Evolutionary conservation across 2,329 filamentous ascomycete species (phyloP).

Genomic region (Exophiala mesophila): DNA sequence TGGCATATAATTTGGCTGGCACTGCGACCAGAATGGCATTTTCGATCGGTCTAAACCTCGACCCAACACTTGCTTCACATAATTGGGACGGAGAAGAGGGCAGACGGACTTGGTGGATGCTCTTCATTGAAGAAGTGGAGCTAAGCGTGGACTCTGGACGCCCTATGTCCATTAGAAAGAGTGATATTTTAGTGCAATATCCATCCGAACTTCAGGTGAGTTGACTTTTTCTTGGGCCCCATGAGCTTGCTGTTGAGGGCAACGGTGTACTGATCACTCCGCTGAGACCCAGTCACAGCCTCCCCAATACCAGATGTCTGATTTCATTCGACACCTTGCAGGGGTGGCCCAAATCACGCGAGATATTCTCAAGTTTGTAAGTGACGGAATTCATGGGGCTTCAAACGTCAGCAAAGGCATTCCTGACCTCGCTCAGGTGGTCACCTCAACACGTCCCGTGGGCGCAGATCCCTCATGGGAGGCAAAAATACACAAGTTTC

Average conservation of each 20-base stretch:
- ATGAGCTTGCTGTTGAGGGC: too few relatives aligned
- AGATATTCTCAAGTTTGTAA: background rate
- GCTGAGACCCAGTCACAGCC: background rate
- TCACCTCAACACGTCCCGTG: too few relatives aligned
- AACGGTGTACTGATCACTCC: too few relatives aligned
- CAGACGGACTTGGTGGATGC: constrained; percentile 4
- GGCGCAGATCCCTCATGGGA: too few relatives aligned
- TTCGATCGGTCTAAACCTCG: constrained; percentile 2
- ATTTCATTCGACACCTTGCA: background rate
- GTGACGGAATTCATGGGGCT: too few relatives aligned
- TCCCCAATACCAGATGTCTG: background rate
- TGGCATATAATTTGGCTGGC: constrained; percentile 1
- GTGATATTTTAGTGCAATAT: background rate
- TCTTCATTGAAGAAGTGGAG: constrained; percentile 5
- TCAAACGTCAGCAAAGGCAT: too few relatives aligned
- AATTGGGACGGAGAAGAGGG: background rate
- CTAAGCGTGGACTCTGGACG: constrained; percentile 5
- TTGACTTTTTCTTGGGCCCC: too few relatives aligned
- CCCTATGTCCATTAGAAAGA: constrained; percentile 2
- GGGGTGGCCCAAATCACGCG: constrained; percentile 1
- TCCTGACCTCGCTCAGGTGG: too few relatives aligned
- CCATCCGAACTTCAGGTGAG: too few relatives aligned
- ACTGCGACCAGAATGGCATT: constrained; percentile 1
- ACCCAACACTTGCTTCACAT: background rate
- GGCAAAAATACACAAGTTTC: too few relatives aligned